Conservation (phyloP, 345 rosid species). For the Lepidium africanum region DNA sequence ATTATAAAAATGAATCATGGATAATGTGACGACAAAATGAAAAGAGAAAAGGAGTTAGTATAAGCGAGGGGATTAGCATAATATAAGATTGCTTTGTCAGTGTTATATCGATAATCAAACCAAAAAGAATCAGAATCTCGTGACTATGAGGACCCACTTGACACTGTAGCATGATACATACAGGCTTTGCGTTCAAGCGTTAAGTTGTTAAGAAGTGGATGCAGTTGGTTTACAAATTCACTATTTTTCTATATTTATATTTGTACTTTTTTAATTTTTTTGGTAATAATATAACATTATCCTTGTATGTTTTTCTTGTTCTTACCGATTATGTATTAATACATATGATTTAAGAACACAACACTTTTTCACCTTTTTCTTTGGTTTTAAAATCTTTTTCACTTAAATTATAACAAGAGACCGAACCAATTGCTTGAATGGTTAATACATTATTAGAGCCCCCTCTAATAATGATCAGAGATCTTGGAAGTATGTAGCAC, state of each 20-base stretch:
- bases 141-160: slow-evolving; percentile 14
- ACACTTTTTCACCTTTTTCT: not conserved
- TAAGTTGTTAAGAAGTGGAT: not conserved
- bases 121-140: slow-evolving; percentile 10
- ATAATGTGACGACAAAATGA: not conserved
- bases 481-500: not conserved
- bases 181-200: slow-evolving; percentile 17
- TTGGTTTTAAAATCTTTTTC: no score
- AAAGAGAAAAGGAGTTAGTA: not conserved
- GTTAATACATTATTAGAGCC: not conserved
- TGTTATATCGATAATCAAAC: not conserved
- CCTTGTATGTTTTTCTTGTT: no score
- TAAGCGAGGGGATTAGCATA: slow-evolving; percentile 6
- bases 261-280: no score
- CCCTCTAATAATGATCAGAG: not conserved
- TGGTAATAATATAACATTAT: no score
- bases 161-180: slow-evolving; percentile 7
- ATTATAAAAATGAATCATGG: not conserved
- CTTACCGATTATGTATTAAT: not conserved
- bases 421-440: not conserved
- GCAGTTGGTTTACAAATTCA: no score
- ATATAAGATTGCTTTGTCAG: not conserved
- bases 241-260: no score
- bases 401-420: not conserved
- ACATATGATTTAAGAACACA: not conserved